These are phyloP conservation scores for Xylona heveae DNA, from an alignment of 495 filamentous ascomycete genomes.

Conservation along the genomic window DNA sequence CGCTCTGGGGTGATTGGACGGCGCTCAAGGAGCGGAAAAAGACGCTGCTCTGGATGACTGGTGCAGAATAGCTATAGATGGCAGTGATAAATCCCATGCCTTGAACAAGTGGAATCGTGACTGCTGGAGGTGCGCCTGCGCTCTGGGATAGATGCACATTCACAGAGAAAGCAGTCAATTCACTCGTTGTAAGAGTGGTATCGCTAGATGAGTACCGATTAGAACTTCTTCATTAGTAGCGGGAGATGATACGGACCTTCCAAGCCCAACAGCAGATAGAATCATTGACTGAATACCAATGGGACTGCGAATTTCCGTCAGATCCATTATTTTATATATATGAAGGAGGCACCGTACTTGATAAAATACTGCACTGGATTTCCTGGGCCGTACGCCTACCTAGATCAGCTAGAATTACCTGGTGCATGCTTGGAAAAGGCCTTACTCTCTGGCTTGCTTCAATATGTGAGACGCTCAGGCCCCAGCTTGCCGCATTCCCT, in stretches of 20 bases:
- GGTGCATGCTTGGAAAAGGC: constrained; percentile 10
- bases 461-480: constrained; percentile 52
- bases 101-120: constrained; percentile 71
- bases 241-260: constrained; percentile 5
- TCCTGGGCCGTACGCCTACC: constrained; percentile 17
- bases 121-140: constrained; percentile 24
- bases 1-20: constrained; percentile 27
- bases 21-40: constrained; percentile 49
- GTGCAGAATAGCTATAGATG: constrained; percentile 46
- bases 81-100: constrained; percentile 79
- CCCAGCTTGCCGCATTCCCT: constrained; percentile 47
- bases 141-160: constrained; percentile 42
- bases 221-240: background rate
- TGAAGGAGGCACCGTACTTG: constrained; percentile 17
- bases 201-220: constrained; percentile 4
- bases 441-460: constrained; percentile 43
- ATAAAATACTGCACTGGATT: constrained; percentile 48
- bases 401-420: constrained; percentile 1
- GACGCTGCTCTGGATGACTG: constrained; percentile 50
- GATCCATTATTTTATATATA: constrained; percentile 1
- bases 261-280: constrained; percentile 58
- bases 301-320: constrained; percentile 18
- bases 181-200: constrained; percentile 40
- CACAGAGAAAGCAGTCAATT: constrained; percentile 45
- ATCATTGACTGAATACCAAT: constrained; percentile 63